These are phyloP conservation scores for Ilex paraguariensis DNA, from an alignment of 305 asterid genomes.

Conservation along the genomic window DNA sequence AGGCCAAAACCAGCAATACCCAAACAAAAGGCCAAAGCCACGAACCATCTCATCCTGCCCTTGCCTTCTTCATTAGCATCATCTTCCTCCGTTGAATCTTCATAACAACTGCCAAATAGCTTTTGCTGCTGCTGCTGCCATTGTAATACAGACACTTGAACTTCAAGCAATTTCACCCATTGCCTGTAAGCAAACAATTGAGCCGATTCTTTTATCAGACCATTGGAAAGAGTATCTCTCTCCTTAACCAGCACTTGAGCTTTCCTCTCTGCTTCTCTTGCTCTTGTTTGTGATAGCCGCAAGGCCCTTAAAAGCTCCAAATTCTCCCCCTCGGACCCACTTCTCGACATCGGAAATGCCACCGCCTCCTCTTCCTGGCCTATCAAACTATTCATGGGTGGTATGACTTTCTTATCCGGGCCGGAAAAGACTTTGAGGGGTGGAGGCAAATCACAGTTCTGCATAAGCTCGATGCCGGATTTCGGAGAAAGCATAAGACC, in stretches of 20 bases:
- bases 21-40: slow-evolving; percentile 39
- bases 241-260: slow-evolving; percentile 28
- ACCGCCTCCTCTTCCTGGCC: slow-evolving; percentile 9
- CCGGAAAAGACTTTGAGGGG: slow-evolving; percentile 46
- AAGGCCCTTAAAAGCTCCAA: slow-evolving; percentile 47
- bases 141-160: slow-evolving; percentile 21
- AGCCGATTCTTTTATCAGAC: slow-evolving; percentile 40
- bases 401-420: slow-evolving; percentile 19
- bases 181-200: slow-evolving; percentile 37
- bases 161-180: slow-evolving; percentile 47
- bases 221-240: slow-evolving; percentile 30
- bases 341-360: background rate
- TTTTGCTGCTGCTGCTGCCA: slow-evolving; percentile 11
- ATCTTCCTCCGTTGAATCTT: background rate
- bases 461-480: slow-evolving; percentile 34
- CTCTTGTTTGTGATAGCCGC: slow-evolving; percentile 58
- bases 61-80: slow-evolving; percentile 22
- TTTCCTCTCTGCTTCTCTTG: slow-evolving; percentile 65
- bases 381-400: slow-evolving; percentile 14
- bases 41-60: slow-evolving; percentile 20
- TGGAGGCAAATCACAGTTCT: slow-evolving; percentile 71
- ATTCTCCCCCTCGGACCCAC: slow-evolving; percentile 19
- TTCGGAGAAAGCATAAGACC: slow-evolving; percentile 14
- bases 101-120: background rate
- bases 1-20: slow-evolving; percentile 43